Evolutionary conservation across 2,329 filamentous ascomycete genomes (phyloP), one percentile per base, ranked within the genome.

Genomic region (Diaporthe ilicicola): DNA sequence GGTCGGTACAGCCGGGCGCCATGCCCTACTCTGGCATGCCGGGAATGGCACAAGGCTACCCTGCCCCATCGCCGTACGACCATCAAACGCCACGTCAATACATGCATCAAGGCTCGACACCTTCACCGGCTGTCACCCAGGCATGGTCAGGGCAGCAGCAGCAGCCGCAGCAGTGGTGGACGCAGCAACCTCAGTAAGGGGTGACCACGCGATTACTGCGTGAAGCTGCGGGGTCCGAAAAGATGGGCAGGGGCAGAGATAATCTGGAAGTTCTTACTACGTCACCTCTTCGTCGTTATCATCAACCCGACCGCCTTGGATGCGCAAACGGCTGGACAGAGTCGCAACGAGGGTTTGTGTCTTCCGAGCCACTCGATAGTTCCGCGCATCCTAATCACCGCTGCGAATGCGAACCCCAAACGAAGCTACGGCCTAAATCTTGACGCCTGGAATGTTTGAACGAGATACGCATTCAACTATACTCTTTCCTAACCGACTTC

Each of bases 61-160:
- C 85, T 32, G 82, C 83, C n/a, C 83, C 86, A 32, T 83, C 85
- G 9, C 88, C 91, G 76, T 91, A 88, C 22, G 81, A 89, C 34
- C 90, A 92, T 56, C 89, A 91, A 80, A 90, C 88, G 1, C 87
- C 89, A 4, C 84, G 90, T 66, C 88, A 91, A 77, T 92, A 92
- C 82, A 88, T 94, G 89, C 90, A 92, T 76, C 85, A 90, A 81
- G 82, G 87, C 80, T 81, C 86, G 75, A 80, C 90, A 4, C 82
- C 81, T 4, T 81, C 82, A 8, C 86, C 87, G 13, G 82, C 86
- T 7, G 85, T 85, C 27, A 84, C 85, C 2, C 88, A 89, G 73
- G 78, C 82, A 4, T 90, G 86, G 86, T 84, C 84, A 8, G 83
- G 89, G 46, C 90, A 92, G 75, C 90, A 91, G 75, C 90, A 90